Evolutionary conservation across 148 eudicot species (phyloP), one percentile per base, ranked within the genome.

Genomic region (Rhododendron simsii): DNA sequence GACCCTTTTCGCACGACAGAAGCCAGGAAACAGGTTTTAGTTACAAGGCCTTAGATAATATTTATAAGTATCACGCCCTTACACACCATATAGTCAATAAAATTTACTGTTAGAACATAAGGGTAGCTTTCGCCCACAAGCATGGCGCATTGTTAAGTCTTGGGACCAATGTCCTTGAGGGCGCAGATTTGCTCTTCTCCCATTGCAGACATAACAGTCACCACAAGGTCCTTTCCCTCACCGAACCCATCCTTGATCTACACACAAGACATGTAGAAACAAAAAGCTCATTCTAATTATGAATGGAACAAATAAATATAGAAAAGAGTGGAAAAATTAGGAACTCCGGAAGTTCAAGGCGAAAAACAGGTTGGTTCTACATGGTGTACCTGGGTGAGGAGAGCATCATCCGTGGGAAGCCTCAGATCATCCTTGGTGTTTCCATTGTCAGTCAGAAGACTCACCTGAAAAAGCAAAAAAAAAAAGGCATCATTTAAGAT

Each of bases 121-220:
- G 21, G 26, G 45, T 48, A 47, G 71, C n/a, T 53, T 75, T 53
- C 6, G 3, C 15, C 55, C n/a, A 41, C 5, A 53, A 71, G 76
- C 37, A 71, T 2, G 5, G 8, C 26, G 20, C 69, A 74, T 33
- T 7, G 51, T 73, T 12, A 74, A 35, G 61, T 4, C 61, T 16
- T 16, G 28, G 86, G 86, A 81, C 89, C 89, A 71, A 87, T 80
- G 75, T 87, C 89, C 89, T 87, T 87, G 23, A 87, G 80, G 80
- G 87, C 85, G 16, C 85, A 85, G 84, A 87, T 87, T 78, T 87
- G 89, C 83, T 87, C 89, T 45, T 87, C 89, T 45, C 89, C 89
- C 89, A 87, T 87, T 71, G 89, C 87, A 81, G 89, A 87, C 89
- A 85, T 85, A 47, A 87, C 89, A 16, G 81, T 14, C 67, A 87